phyloP scores from a whole-genome alignment of 1,284 basidiomycete genomes.

The Ustilago lituana region DNA sequence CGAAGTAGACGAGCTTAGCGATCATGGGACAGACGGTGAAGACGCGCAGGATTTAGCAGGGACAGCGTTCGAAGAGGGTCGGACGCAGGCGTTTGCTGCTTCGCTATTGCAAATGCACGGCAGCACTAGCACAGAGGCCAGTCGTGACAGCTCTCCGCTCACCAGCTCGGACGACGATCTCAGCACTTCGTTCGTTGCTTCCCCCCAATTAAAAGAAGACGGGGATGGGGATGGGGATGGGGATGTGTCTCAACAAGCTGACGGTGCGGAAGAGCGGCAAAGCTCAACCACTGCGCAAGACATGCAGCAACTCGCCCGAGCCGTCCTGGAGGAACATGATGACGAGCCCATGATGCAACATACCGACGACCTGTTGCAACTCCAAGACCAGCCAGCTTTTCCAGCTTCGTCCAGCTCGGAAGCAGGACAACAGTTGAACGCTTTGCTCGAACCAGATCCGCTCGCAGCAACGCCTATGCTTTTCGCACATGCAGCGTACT shows the following conservation, averaged over 20 bases:
- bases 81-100: conserved; percentile 14
- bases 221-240: background rate
- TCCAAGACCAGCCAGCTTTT: conserved; percentile 8
- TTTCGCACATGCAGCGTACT: conserved; percentile 1
- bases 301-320: conserved; percentile 33
- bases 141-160: conserved; percentile 21
- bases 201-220: too few relatives aligned
- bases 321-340: conserved; percentile 13
- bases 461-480: conserved; percentile 3
- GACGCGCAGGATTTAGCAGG: background rate
- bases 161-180: conserved; percentile 8
- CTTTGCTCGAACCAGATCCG: conserved; percentile 7
- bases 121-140: background rate
- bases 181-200: conserved; percentile 6
- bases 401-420: conserved; percentile 9
- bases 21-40: background rate
- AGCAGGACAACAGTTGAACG: conserved; percentile 7
- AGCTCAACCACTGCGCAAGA: too few relatives aligned
- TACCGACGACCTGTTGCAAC: background rate
- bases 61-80: conserved; percentile 22
- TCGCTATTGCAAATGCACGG: conserved; percentile 3
- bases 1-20: conserved; percentile 9
- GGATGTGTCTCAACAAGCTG: background rate
- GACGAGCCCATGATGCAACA: conserved; percentile 2
- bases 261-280: too few relatives aligned